Percentiles rank a stretch among this genome's conserved stretches.
These are phyloP conservation scores for Suillus weaverae DNA, from an alignment of 768 basidiomycete genomes.

Conservation along the genomic window DNA sequence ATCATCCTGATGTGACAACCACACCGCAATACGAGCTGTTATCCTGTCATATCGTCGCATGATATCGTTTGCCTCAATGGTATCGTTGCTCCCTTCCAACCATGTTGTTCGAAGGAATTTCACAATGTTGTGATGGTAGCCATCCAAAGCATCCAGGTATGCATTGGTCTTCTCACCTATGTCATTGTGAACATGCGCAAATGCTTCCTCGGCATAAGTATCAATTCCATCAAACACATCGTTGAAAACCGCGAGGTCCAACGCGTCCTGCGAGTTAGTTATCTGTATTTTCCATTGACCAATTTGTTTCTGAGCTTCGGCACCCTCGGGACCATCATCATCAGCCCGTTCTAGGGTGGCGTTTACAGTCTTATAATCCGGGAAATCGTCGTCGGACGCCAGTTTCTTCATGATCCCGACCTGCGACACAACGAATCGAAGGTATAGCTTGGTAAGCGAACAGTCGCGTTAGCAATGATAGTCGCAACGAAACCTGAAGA, in stretches of 20 bases:
- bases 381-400: neutral
- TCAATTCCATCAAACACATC: neutral
- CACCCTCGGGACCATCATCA: neutral
- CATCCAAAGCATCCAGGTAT: neutral
- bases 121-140: neutral
- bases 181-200: neutral
- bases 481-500: neutral
- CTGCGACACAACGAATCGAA: neutral
- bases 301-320: neutral
- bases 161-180: neutral
- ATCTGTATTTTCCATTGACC: neutral
- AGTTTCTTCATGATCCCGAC: neutral
- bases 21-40: neutral
- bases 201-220: neutral
- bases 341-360: neutral
- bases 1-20: neutral
- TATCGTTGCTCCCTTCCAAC: neutral
- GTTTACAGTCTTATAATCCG: neutral
- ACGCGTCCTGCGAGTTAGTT: neutral
- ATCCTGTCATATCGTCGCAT: neutral
- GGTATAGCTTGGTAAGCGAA: neutral
- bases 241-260: neutral
- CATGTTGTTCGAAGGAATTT: neutral
- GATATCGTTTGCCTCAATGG: neutral
- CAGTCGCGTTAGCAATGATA: neutral